phyloP scores from a whole-genome alignment of 1,284 basidiomycete species.

The Vanrija sp. region DNA sequence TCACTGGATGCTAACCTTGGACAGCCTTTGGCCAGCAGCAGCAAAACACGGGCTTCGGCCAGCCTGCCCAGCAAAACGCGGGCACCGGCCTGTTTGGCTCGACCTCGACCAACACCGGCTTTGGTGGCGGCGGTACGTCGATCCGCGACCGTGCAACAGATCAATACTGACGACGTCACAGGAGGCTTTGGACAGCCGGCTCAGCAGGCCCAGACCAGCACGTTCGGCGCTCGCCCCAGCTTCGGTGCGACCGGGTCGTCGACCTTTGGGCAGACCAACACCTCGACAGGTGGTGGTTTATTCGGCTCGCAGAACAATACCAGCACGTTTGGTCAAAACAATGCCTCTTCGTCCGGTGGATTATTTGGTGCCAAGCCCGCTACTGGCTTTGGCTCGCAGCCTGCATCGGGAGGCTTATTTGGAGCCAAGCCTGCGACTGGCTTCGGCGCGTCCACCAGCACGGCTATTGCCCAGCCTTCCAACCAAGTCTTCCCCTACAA shows the following conservation, averaged over 20 bases:
- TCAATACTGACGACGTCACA: not conserved
- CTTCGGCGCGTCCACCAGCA: conserved; percentile 22
- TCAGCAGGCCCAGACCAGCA: conserved; percentile 18
- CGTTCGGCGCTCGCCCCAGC: conserved; percentile 35
- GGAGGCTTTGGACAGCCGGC: conserved; percentile 16
- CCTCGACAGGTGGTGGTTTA: conserved; percentile 26
- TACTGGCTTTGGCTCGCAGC: conserved; percentile 42
- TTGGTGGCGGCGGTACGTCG: conserved; percentile 20
- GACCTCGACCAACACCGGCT: conserved; percentile 32
- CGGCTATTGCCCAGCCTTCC: conserved; percentile 21
- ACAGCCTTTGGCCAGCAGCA: conserved; percentile 31
- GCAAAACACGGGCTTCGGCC: conserved; percentile 55
- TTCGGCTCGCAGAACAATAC: conserved; percentile 21
- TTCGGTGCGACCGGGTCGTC: conserved; percentile 42
- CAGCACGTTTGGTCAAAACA: not conserved
- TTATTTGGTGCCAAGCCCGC: conserved; percentile 30
- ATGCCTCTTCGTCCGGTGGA: conserved; percentile 16
- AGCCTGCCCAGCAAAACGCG: conserved; percentile 57
- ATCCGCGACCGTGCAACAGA: not conserved
- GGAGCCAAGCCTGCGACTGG: conserved; percentile 36
- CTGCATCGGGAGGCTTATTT: conserved; percentile 41
- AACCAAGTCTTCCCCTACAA: conserved; percentile 30
- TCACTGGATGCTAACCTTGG: not conserved
- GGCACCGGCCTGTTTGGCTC: conserved; percentile 49
- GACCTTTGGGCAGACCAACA: conserved; percentile 38